Percentiles rank a stretch among this genome's conserved stretches.
These are phyloP conservation scores for Leccinum broughii DNA, from an alignment of 768 basidiomycete species.

Conservation along the genomic window DNA sequence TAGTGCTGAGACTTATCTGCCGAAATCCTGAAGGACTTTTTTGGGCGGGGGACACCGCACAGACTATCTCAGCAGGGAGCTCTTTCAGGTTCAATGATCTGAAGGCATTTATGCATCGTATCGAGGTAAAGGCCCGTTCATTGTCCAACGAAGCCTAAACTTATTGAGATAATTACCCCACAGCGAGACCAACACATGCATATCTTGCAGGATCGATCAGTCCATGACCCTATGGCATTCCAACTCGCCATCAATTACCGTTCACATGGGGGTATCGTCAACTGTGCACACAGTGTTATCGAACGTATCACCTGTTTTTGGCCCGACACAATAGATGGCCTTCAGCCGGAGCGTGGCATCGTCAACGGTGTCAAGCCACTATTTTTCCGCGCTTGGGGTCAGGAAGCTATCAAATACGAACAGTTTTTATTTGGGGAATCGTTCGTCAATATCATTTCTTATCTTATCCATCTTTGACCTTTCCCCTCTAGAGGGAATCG, in stretches of 20 bases:
- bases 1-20: constrained; percentile 66
- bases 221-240: constrained; percentile 43
- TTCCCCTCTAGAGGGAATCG: constrained; percentile 39
- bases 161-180: background rate
- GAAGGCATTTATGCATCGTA: constrained; percentile 62
- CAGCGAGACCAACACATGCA: constrained; percentile 25
- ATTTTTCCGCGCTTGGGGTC: constrained; percentile 53
- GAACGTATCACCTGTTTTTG: constrained; percentile 62
- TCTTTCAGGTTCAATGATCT: constrained; percentile 72
- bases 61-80: constrained; percentile 73
- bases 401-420: constrained; percentile 45
- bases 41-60: constrained; percentile 81
- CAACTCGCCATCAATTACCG: constrained; percentile 67
- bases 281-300: constrained; percentile 65
- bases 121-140: constrained; percentile 46
- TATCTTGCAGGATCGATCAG: constrained; percentile 14
- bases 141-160: background rate
- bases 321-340: constrained; percentile 61
- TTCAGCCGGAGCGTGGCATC: constrained; percentile 56
- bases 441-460: constrained; percentile 31
- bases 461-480: constrained; percentile 9
- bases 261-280: constrained; percentile 73
- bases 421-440: constrained; percentile 48
- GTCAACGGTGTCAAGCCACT: constrained; percentile 56
- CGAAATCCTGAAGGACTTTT: constrained; percentile 66